A percentile compares a stretch with the other conserved stretches of the same genome.
phyloP scores from a whole-genome alignment of 176 grass and related monocot species.

The Oryza meridionalis region DNA sequence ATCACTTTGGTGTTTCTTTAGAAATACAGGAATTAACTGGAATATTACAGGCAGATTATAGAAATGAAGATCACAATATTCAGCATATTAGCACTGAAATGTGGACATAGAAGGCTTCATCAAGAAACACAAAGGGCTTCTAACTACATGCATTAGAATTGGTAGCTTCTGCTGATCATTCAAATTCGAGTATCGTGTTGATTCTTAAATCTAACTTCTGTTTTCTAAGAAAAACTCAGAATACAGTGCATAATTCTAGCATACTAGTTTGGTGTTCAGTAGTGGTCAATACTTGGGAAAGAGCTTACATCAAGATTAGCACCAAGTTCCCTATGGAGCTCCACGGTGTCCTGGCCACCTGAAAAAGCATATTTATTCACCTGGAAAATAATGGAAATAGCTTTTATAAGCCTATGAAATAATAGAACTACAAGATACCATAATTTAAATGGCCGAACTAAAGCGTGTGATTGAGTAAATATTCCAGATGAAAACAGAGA shows the following conservation, averaged over 20 bases:
- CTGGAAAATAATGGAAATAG: slow-evolving; percentile 45
- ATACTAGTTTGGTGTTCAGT: background rate
- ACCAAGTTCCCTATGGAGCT: slow-evolving; percentile 86
- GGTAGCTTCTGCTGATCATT: slow-evolving; percentile 14
- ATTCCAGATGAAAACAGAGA: slow-evolving; percentile 23
- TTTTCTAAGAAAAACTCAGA: slow-evolving; percentile 9
- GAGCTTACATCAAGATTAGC: slow-evolving; percentile 73
- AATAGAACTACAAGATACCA: background rate
- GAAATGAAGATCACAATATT: slow-evolving; percentile 2
- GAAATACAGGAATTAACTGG: background rate
- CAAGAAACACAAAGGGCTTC: background rate
- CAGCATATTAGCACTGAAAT: background rate
- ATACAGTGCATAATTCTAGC: background rate
- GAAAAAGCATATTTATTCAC: slow-evolving; percentile 94
- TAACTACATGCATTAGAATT: background rate
- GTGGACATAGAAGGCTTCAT: no score
- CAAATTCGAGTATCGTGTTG: background rate
- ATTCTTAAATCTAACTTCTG: background rate
- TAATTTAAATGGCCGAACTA: background rate
- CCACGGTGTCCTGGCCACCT: slow-evolving; percentile 85
- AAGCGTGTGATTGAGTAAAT: background rate
- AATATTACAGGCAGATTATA: background rate
- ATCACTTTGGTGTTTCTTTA: no score
- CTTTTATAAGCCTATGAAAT: slow-evolving; percentile 16
- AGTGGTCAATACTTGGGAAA: background rate